These are phyloP conservation scores for Aspergillus chevalieri DNA, from an alignment of 2,329 filamentous ascomycete genomes.

Conservation along the genomic window DNA sequence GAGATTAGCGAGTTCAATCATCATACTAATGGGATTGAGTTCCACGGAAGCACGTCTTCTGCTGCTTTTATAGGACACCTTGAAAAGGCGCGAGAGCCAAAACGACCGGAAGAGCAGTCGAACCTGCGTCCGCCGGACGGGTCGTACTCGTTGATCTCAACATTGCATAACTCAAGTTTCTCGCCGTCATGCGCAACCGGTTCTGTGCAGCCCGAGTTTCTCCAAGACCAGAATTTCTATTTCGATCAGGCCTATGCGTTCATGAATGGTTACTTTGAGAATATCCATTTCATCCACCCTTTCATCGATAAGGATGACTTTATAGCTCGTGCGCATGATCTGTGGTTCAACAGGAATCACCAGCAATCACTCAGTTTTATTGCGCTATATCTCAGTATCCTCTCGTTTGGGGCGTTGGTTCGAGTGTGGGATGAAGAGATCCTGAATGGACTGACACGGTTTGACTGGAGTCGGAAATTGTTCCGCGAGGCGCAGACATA, in stretches of 20 bases:
- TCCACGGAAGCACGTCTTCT: constrained; percentile 45
- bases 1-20: constrained; percentile 42
- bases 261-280: constrained; percentile 45
- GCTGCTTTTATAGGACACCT: constrained; percentile 42
- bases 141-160: constrained; percentile 39
- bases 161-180: constrained; percentile 43
- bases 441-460: constrained; percentile 39
- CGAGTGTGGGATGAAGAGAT: constrained; percentile 40
- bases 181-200: constrained; percentile 22
- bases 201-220: constrained; percentile 12
- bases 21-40: constrained; percentile 44
- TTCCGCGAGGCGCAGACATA: constrained; percentile 39
- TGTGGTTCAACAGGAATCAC: constrained; percentile 34
- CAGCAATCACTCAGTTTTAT: constrained; percentile 38
- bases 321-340: constrained; percentile 36
- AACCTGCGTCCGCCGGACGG: constrained; percentile 11
- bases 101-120: constrained; percentile 10
- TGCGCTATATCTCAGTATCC: constrained; percentile 43
- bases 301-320: constrained; percentile 45
- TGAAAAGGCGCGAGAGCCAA: constrained; percentile 25
- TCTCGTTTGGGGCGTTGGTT: constrained; percentile 44
- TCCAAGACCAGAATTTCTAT: constrained; percentile 32
- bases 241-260: constrained; percentile 43
- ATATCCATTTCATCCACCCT: constrained; percentile 45
- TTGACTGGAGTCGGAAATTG: constrained; percentile 44